Percentiles rank a stretch among this genome's conserved stretches.
These are phyloP conservation scores for Schizochytrium sp. DNA, from an alignment of 108 stramenopile genomes.

Conservation along the genomic window DNA sequence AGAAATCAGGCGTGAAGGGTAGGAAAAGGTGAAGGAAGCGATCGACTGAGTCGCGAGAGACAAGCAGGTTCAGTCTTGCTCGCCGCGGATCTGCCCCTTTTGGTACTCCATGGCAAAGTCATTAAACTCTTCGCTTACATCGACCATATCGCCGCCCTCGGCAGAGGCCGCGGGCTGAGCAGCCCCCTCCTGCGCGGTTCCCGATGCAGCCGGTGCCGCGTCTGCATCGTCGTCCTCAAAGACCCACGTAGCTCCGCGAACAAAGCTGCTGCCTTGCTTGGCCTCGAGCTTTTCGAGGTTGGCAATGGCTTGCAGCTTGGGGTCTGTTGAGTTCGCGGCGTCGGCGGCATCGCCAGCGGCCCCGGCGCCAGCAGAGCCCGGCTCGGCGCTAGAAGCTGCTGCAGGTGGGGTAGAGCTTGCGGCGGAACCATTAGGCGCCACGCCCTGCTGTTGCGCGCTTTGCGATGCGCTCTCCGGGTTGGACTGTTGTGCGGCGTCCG, in stretches of 20 bases:
- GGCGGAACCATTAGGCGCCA: neutral
- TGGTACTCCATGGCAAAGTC: neutral
- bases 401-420: neutral
- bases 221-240: conserved; percentile 5
- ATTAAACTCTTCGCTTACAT: neutral
- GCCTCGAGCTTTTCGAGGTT: neutral
- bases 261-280: neutral
- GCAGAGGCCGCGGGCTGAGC: neutral
- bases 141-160: neutral
- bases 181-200: neutral
- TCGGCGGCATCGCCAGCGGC: no score
- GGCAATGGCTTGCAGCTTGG: neutral
- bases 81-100: neutral
- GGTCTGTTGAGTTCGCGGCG: neutral
- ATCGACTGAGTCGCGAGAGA: no score
- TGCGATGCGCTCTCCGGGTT: no score
- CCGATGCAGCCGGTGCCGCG: neutral
- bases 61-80: neutral
- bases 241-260: neutral
- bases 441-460: no score
- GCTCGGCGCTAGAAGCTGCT: no score
- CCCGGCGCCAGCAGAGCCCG: no score
- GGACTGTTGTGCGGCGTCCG: no score
- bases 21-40: no score
- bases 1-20: no score